Evolutionary conservation across 345 rosid species (phyloP), one percentile per base, ranked within the genome.

Genomic region (Durio zibethinus): DNA sequence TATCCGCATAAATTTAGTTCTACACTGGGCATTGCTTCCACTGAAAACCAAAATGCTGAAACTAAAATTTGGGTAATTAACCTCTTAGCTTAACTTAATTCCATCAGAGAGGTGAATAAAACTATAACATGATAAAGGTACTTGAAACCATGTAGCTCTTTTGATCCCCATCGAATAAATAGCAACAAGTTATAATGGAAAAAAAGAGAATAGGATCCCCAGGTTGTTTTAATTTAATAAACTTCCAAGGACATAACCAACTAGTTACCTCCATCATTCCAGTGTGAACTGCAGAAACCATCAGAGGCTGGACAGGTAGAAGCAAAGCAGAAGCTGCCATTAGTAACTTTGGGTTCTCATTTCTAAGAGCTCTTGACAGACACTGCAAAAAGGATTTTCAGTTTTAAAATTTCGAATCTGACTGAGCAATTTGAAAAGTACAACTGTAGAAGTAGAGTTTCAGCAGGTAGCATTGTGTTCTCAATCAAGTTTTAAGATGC

Each of bases 261-360:
- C 50, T n/a, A 38, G 23, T 77, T 85, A 92, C 98, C 93, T 93
- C 97, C 99, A 92, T 91, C 94, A 96, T 87, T 76, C 99, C 99
- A 6, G 97, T 87, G 85, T 93, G 99, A 80, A 93, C 79, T 2
- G 91, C 97, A 27, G 99, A 87, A 78, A 96, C 99, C 97, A 96
- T 92, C 61, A 92, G 87, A 27, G 99, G 99, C 78, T 96, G 98
- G 80, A 96, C 78, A 2, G 98, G 99, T 77, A 96, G 85, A 52
- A 85, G 77, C 57, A 89, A 80, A 15, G 98, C 98, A 70, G 99
- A 92, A 71, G 97, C 98, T 43, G 97, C 98, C 99, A 93, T 96
- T 66, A 93, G 67, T n/a, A 90, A 75, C 87, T 96, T 96, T n/a
- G 97, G 91, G 76, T 96, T 89, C 88, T 96, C 98, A 43, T 84